A percentile compares a stretch with the other conserved stretches of the same genome.
Conservation (phyloP, 2,329 filamentous ascomycete species). For the Verticillium klebahnii region DNA sequence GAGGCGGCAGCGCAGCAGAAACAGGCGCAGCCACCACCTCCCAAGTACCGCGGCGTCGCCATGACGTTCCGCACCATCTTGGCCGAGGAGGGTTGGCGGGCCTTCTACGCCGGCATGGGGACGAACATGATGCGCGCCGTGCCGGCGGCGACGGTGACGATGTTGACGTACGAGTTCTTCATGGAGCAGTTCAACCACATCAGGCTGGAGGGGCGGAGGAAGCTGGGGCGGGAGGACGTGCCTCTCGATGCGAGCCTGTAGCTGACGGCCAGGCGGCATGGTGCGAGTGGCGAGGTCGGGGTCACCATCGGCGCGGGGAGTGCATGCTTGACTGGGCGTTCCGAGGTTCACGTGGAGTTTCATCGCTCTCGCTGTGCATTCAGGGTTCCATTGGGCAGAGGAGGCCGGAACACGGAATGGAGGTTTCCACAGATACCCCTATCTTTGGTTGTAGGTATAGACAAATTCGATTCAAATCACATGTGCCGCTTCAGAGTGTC, state of each 20-base stretch:
- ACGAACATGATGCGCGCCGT: conserved; percentile 97
- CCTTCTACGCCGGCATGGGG: conserved; percentile 95
- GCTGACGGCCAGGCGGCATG: conserved; percentile 1
- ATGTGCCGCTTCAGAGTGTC: conserved; percentile 10
- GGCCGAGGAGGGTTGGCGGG: conserved; percentile 87
- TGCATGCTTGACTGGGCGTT: not conserved
- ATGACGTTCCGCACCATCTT: conserved; percentile 82
- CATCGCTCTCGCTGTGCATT: not conserved
- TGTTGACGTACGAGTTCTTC: conserved; percentile 89
- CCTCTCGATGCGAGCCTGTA: not conserved
- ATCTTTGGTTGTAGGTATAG: conserved; percentile 28
- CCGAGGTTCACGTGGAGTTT: not conserved
- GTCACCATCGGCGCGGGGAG: not conserved
- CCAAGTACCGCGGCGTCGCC: conserved; percentile 72
- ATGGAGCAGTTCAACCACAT: conserved; percentile 48
- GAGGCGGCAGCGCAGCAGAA: conserved; percentile 16
- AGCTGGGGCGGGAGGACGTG: conserved; percentile 14
- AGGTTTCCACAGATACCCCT: conserved; percentile 26
- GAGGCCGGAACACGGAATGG: conserved; percentile 8
- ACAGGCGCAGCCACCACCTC: conserved; percentile 22
- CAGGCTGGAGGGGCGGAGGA: conserved; percentile 32
- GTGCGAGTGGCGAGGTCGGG: conserved; percentile 14
- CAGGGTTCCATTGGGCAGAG: conserved; percentile 7
- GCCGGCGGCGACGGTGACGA: conserved; percentile 92
- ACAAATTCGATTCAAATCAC: conserved; percentile 22